phyloP scores from a whole-genome alignment of 2,329 filamentous ascomycete genomes.

The Mollisiaceae sp. region DNA sequence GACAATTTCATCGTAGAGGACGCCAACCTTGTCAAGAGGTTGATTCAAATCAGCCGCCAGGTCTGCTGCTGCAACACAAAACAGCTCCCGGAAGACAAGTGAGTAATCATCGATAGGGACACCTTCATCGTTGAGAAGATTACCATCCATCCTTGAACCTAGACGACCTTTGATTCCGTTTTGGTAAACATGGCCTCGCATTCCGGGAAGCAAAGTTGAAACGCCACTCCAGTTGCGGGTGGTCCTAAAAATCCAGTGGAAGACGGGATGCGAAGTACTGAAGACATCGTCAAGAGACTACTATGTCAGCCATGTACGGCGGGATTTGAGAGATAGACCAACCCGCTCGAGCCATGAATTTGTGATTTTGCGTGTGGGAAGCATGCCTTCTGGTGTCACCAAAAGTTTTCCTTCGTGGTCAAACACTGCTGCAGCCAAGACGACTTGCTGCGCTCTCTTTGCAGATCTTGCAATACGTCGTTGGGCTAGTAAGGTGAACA shows the following conservation, averaged over 20 bases:
- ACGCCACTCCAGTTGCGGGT: conserved; percentile 78
- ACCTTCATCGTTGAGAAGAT: conserved; percentile 58
- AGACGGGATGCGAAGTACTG: conserved; percentile 75
- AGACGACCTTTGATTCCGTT: conserved; percentile 41
- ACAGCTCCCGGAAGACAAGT: conserved; percentile 79
- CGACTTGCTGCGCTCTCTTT: conserved; percentile 56
- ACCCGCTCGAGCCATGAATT: conserved; percentile 74
- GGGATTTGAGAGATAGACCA: conserved; percentile 27
- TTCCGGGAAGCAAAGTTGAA: conserved; percentile 69
- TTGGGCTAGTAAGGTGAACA: conserved; percentile 58
- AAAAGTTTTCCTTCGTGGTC: conserved; percentile 69
- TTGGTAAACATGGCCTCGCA: conserved; percentile 71
- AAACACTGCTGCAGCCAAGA: conserved; percentile 66
- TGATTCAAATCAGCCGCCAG: conserved; percentile 71
- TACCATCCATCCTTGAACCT: conserved; percentile 48
- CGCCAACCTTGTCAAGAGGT: conserved; percentile 66
- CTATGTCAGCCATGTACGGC: conserved; percentile 14
- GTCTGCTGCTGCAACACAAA: conserved; percentile 78
- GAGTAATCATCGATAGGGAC: conserved; percentile 73
- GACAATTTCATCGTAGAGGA: conserved; percentile 78
- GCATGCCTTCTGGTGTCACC: conserved; percentile 71
- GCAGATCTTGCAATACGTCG: conserved; percentile 27
- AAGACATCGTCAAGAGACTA: conserved; percentile 74
- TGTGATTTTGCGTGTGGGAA: conserved; percentile 79
- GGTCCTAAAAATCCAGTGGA: conserved; percentile 86